These are phyloP conservation scores for Fusarium begoniae DNA, from an alignment of 2,329 filamentous ascomycete genomes.

Conservation along the genomic window DNA sequence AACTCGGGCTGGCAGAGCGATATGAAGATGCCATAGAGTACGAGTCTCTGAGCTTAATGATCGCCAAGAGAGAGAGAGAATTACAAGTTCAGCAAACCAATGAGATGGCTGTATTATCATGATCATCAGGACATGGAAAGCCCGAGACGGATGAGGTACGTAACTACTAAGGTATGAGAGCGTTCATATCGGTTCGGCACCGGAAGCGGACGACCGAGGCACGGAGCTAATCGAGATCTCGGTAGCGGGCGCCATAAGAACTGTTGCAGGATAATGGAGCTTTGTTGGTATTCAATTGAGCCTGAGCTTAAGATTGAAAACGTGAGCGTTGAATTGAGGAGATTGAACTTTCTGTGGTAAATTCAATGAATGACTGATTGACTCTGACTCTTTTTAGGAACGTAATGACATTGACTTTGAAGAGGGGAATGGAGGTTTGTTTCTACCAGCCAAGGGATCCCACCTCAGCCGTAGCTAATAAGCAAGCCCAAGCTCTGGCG, in stretches of 20 bases:
- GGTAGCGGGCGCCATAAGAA: not conserved
- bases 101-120: not conserved
- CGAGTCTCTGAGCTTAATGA: not conserved
- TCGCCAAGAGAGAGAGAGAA: not conserved
- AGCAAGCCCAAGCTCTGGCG: constrained; percentile 36
- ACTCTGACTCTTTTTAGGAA: not conserved
- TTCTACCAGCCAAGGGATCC: not conserved
- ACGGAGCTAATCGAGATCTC: constrained; percentile 6
- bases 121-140: constrained; percentile 6
- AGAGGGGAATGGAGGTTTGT: constrained; percentile 16
- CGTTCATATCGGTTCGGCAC: constrained; percentile 11
- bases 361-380: not conserved
- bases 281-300: not conserved
- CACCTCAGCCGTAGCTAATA: constrained; percentile 14
- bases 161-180: constrained; percentile 6
- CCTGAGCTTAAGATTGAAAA: not conserved
- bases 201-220: constrained; percentile 20
- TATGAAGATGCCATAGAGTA: not conserved
- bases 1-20: not conserved
- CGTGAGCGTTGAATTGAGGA: not conserved
- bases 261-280: not conserved
- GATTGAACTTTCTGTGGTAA: not conserved
- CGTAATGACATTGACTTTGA: not conserved
- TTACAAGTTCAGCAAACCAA: not conserved
- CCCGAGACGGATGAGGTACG: not conserved